Base-by-base conservation (phyloP, 441 rosid genomes). In the Populus tomentosa region DNA sequence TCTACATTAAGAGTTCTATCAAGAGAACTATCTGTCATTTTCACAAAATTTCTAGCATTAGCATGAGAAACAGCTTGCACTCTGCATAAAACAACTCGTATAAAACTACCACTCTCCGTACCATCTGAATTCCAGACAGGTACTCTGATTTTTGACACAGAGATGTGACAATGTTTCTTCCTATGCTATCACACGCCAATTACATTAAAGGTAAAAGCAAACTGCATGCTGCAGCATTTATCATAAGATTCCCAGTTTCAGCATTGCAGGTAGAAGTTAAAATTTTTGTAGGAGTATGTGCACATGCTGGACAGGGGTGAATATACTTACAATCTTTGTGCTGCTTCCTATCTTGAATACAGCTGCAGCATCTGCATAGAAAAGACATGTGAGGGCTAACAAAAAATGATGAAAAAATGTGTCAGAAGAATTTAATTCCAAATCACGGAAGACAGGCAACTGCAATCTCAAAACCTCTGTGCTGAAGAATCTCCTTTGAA, bases 261-360 rank as follows among this genome's bases (percentile, higher is more conserved):
- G 64, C 24, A 50, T 67, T 73, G 70, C 40, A 69, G 35, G 35
- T 23, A 62, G 42, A 74, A 33, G 64, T 61, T 13, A 35, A 62
- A 20, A 24, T 62, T 21, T 23, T 38, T 11, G 30, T 8, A 38
- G 69, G 23, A 73, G 74, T 36, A 59, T 61, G 23, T 10, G 33
- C 23, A 32, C 28, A 23, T 14, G 11, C 53, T 20, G 74, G 66
- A 73, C 11, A 70, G 16, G 64, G 35, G 69, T 67, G 74, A 65
- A 75, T 67, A 76, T 72, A 88, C 93, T 90, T 80, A 92, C 96
- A 91, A 76, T 88, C 83, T 16, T 73, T 85, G 79, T 89, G 92
- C 79, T 90, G 86, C 77, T 79, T 84, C 74, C 71, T 72, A 62
- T 87, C 86, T 70, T 78, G 85, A 80, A 71, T 69, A 76, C 91